Evolutionary conservation across 2,329 filamentous ascomycete genomes (phyloP), one percentile per base, ranked within the genome.

Genomic region (Talaromyces rugulosus): DNA sequence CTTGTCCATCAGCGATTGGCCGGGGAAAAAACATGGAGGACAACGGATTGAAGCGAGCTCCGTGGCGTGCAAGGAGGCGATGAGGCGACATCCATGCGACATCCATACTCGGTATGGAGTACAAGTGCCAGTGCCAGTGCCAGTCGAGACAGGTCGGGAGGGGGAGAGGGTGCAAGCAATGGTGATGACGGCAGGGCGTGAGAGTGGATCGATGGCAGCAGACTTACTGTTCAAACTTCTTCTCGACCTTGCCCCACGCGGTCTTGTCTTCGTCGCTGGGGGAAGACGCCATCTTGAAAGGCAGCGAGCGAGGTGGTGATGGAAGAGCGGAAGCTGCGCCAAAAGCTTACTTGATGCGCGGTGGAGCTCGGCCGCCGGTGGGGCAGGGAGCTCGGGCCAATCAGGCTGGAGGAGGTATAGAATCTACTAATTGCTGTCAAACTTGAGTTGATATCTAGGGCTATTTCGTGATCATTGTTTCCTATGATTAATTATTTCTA

Each of bases 151-250:
- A 14, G 14, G 12, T 14, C 23, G 23, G 23, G 23, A 23, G 23
- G 23, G 4, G 12, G 34, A 40, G 34, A 16, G 34, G 4, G 33
- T 52, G 30, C 5, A 55, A 23, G 27, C 31, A 50, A 62, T 28
- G 44, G n/a, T 47, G 60, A n/a, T n/a, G 36, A 40, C 14, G 6
- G 44, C n/a, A n/a, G 44, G 44, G 23, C n/a, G 42, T 47, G 44
- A 47, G 3, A 47, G 44, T 23, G 23, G 40, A 18, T 12, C 11
- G 23, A 1, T 8, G 7, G 14, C 5, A 56, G 54, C 36, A 40
- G 59, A 71, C 81, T 69, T 77, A 89, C 88, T 80, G 83, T 67
- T 87, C 79, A 70, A 91, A 91, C 68, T 87, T 88, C 62, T 80
- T 76, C 71, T 85, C 73, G 18, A 68, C 86, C 60, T 83, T 85